These are phyloP conservation scores for Exobasidium cylindrosporum DNA, from an alignment of 1,284 basidiomycete species.

Conservation along the genomic window DNA sequence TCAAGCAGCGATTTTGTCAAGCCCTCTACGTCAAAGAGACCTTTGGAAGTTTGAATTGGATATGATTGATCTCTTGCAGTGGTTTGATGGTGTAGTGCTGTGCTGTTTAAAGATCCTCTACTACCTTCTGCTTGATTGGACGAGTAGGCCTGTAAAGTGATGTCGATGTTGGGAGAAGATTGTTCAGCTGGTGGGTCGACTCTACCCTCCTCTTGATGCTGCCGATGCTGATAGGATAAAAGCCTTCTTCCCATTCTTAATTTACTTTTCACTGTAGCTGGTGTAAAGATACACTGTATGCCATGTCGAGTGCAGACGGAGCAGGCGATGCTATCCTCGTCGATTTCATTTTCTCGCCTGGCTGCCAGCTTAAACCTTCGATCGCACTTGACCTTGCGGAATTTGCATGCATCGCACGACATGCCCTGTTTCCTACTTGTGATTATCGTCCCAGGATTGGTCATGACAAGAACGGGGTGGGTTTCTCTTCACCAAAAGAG, in stretches of 20 bases:
- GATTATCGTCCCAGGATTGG: too few relatives aligned
- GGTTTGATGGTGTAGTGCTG: too few relatives aligned
- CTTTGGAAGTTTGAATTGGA: too few relatives aligned
- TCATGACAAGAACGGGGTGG: too few relatives aligned
- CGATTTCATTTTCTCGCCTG: not conserved
- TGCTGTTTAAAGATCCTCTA: too few relatives aligned
- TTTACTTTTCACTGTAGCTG: not conserved
- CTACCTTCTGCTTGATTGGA: too few relatives aligned
- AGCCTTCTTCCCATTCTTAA: conserved; percentile 5
- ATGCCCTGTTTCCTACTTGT: conserved; percentile 4
- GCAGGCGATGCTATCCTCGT: not conserved
- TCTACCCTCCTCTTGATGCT: not conserved
- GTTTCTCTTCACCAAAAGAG: too few relatives aligned
- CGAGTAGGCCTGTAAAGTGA: not conserved
- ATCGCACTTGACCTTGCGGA: conserved; percentile 14
- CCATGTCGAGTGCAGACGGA: conserved; percentile 13
- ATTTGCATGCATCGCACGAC: conserved; percentile 15
- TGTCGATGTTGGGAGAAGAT: not conserved
- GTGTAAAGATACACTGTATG: conserved; percentile 10
- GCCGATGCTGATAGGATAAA: not conserved
- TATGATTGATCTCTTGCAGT: too few relatives aligned
- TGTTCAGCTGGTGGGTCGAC: not conserved
- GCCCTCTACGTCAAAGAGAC: conserved; percentile 3
- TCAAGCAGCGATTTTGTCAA: conserved; percentile 8
- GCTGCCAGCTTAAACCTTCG: conserved; percentile 9